Evolutionary conservation across 768 basidiomycete species (phyloP).

Genomic region (Guyanaporus albipodus): DNA sequence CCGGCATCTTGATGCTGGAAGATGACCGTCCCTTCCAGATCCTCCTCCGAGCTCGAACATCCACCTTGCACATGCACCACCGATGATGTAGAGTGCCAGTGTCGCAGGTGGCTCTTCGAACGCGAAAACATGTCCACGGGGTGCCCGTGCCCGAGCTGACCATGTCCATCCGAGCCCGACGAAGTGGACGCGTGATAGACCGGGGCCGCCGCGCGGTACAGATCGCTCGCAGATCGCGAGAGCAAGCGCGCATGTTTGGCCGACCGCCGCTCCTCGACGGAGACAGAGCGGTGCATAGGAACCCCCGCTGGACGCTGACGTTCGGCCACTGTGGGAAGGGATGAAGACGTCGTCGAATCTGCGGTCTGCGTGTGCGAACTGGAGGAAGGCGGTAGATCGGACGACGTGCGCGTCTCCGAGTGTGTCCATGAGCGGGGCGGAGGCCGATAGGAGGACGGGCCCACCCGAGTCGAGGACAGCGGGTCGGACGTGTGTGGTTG

Average conservation of each 20-base stretch:
- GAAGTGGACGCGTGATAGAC: background rate
- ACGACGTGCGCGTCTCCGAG: background rate
- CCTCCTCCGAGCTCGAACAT: background rate
- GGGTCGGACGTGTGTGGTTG: slow-evolving; percentile 6
- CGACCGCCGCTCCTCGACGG: slow-evolving; percentile 6
- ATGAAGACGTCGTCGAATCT: background rate
- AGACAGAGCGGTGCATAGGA: background rate
- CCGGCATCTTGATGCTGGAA: slow-evolving; percentile 20
- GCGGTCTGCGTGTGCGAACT: background rate
- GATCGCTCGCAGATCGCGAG: slow-evolving; percentile 25
- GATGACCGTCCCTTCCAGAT: background rate
- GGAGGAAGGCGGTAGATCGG: background rate
- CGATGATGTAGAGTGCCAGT: slow-evolving; percentile 19
- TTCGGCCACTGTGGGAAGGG: background rate
- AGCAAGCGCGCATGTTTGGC: slow-evolving; percentile 10
- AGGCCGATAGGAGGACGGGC: background rate
- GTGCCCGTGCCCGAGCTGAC: background rate
- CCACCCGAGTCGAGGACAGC: background rate
- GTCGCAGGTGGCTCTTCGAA: slow-evolving; percentile 15
- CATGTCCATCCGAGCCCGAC: background rate
- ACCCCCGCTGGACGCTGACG: background rate
- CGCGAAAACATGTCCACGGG: background rate
- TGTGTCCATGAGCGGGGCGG: background rate
- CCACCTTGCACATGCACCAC: background rate
- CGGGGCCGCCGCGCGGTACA: slow-evolving; percentile 10